Evolutionary conservation across 805 yeast genomes (phyloP), one percentile per base, ranked within the genome.

Genomic region (Saturnispora saitoi): DNA sequence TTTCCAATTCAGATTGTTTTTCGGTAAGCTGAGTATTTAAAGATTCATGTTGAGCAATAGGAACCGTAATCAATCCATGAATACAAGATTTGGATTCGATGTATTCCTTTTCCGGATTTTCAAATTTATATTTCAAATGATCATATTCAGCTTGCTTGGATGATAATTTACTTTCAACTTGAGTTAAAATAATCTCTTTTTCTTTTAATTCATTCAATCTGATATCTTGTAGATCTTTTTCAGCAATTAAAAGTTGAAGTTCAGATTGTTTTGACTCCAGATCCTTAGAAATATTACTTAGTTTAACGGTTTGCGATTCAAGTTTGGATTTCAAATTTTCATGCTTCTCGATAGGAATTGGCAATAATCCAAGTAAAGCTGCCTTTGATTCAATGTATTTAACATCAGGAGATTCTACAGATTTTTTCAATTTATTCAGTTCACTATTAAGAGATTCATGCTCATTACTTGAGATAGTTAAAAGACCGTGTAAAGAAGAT

Each of bases 361-460:
- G 54, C 11, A 54, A 49, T 12, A 64, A 50, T 2, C 67, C 64
- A 47, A 54, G 62, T 10, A 47, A 43, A 4, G 53, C 36, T 4
- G 73, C 68, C 36, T 63, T 63, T 7, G 56, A 54, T 17, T 49
- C 48, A 34, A 69, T 52, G 45, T 62, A 62, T 8, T 58, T 65
- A 14, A 58, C 53, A 11, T 67, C 57, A 4, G 78, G 77, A 10
- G 53, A 49, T 4, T 55, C 58, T 11, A 58, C n/a, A 43, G 47
- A 46, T 10, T 22, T 19, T 26, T 55, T 52, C 48, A 54, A 38
- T 54, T 40, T 31, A n/a, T 22, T 38, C 30, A 32, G 9, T 24
- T 42, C 36, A 3, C 17, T 29, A 22, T 26, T 43, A 32, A 17
- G 20, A 15, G 31, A 47, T 17, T 41, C 31, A 34, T 40, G 41